Percentiles rank a stretch among this genome's conserved stretches.
phyloP scores from a whole-genome alignment of 164 flowering plant species.

The Akebia trifoliata region DNA sequence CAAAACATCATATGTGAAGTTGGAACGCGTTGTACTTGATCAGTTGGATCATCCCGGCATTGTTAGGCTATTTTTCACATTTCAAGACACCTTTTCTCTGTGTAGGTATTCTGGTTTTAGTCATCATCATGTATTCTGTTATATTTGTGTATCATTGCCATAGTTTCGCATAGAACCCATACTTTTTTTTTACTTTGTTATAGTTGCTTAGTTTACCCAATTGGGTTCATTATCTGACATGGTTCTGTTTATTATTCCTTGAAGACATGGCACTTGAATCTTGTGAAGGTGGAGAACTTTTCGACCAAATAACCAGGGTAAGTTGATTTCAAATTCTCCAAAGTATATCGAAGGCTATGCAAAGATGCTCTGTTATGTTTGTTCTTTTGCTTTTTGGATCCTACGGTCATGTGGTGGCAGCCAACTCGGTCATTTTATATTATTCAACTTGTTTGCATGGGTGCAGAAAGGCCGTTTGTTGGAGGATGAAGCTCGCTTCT shows the following conservation, averaged over 20 bases:
- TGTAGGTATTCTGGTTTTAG: conserved; percentile 56
- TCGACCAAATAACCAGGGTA: conserved; percentile 97
- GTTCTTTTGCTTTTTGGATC: no score
- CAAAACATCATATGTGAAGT: conserved; percentile 92
- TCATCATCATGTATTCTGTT: background rate
- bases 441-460: conserved; percentile 9
- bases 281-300: conserved; percentile 99
- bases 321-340: conserved; percentile 15
- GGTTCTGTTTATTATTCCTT: conserved; percentile 21
- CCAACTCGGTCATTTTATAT: background rate
- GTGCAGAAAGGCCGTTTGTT: conserved; percentile 88
- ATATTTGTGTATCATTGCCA: background rate
- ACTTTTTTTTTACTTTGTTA: no score
- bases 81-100: conserved; percentile 85
- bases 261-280: conserved; percentile 99
- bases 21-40: conserved; percentile 95
- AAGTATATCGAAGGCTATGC: no score
- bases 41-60: conserved; percentile 98
- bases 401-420: background rate
- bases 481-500: conserved; percentile 89
- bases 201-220: no score
- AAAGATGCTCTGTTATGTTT: no score
- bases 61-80: conserved; percentile 77
- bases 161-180: background rate
- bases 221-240: no score